Conservation (phyloP, 2,329 filamentous ascomycete species). For the Torrubiella hemipterigena region DNA sequence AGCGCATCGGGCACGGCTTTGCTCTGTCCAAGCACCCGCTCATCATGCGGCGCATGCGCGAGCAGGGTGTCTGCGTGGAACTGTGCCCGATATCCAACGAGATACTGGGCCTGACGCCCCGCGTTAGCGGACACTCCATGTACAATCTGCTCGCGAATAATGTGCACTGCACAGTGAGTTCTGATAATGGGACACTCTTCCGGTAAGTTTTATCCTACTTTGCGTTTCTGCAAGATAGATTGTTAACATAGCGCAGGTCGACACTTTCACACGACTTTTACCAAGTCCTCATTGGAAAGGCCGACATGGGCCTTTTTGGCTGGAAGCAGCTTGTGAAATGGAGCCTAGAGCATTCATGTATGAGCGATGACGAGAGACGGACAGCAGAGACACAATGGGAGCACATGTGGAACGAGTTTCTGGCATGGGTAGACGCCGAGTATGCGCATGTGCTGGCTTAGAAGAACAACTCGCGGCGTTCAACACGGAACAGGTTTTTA, state of each 20-base stretch:
- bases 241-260: slow-evolving; percentile 32
- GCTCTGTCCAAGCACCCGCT: slow-evolving; percentile 54
- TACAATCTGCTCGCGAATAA: slow-evolving; percentile 59
- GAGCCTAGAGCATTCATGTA: slow-evolving; percentile 50
- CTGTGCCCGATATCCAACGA: slow-evolving; percentile 70
- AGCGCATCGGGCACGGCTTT: slow-evolving; percentile 65
- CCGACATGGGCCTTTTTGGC: slow-evolving; percentile 54
- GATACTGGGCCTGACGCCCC: slow-evolving; percentile 55
- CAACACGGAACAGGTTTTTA: no score
- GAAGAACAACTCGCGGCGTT: no score
- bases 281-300: slow-evolving; percentile 58
- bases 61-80: slow-evolving; percentile 57
- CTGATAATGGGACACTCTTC: slow-evolving; percentile 65
- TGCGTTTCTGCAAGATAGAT: slow-evolving; percentile 4
- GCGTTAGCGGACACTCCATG: slow-evolving; percentile 53
- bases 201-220: slow-evolving; percentile 38
- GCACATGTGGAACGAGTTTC: slow-evolving; percentile 45
- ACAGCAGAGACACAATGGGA: slow-evolving; percentile 33
- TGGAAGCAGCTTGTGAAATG: slow-evolving; percentile 58
- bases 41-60: slow-evolving; percentile 54
- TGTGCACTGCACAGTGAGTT: slow-evolving; percentile 62
- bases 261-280: slow-evolving; percentile 68
- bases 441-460: slow-evolving; percentile 20
- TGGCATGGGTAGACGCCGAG: slow-evolving; percentile 34
- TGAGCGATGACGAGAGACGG: slow-evolving; percentile 28